Base-by-base conservation (phyloP, 2,329 filamentous ascomycete species). In the Ophiocordyceps robertsii region DNA sequence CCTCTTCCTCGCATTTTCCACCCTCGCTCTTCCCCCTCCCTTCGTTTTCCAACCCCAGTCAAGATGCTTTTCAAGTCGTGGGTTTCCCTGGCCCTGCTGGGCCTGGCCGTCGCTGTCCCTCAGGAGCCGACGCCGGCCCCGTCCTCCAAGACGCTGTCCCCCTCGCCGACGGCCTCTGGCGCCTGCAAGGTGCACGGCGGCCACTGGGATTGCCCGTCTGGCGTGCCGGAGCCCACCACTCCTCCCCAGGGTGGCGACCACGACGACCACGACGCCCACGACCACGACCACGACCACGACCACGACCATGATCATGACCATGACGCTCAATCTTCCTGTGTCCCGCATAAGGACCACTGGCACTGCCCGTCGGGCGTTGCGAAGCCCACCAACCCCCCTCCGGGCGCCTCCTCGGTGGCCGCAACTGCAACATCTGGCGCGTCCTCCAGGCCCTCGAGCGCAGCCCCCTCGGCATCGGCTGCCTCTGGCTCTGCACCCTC, bases 111-210 rank as follows among this genome's bases (percentile, higher is more conserved):
- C 11, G 37, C 42, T 31, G 8, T 16, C 14, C 33, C 33, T 17
- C 45, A 45, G 41, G 37, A 38, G 17, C 43, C 17, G 11, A 33
- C 33, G 3, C 12, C 31, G 2, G 19, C 42, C 17, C 11, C 24
- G 29, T 32, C 40, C 13, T 35, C 36, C 29, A 40, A 41, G 32
- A 40, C 39, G n/a, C 29, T 49, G 43, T 47, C 45, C 9, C 50
- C 48, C 21, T 52, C 50, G 21, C 50, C 49, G 3, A 50, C 48
- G 1, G 43, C 42, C 4, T 49, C 47, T 9, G 44, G 46, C 29
- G 24, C 38, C 31, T 51, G 49, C 42, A 43, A 45, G 37, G 44
- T 44, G 4, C 46, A 49, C 29, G 46, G 42, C 13, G 44, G 47
- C 46, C 31, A 42, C 31, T 29, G 32, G 14, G 21, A 30, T 27